Evolutionary conservation across 805 yeast genomes (phyloP).

Genomic region (Wickerhamiella spandovensis): DNA sequence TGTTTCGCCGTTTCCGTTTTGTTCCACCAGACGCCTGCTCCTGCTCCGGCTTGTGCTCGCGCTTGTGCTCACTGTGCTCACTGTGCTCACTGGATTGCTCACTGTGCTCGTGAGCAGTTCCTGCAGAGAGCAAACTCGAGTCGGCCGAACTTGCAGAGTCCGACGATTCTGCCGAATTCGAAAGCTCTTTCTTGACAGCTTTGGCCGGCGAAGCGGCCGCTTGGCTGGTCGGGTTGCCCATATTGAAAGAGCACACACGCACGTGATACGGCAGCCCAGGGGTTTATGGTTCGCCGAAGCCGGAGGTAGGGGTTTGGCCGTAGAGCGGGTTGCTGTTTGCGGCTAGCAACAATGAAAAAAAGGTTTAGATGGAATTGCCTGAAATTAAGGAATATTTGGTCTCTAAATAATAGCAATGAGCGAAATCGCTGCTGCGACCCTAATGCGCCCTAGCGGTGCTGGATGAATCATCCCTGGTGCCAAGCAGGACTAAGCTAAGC

Average conservation of each 20-base stretch:
- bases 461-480: too few relatives aligned
- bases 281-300: background rate
- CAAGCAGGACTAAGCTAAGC: too few relatives aligned
- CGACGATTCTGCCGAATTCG: background rate
- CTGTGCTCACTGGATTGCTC: background rate
- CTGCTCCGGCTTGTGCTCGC: too few relatives aligned
- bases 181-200: background rate
- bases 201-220: background rate
- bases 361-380: too few relatives aligned
- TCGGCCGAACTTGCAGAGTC: background rate
- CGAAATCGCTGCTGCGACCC: too few relatives aligned
- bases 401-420: too few relatives aligned
- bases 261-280: background rate
- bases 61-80: too few relatives aligned
- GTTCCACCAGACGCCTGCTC: background rate
- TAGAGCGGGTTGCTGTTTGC: too few relatives aligned
- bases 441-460: too few relatives aligned
- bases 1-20: slow-evolving; percentile 1
- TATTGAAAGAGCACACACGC: background rate
- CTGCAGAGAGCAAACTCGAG: background rate
- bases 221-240: background rate
- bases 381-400: too few relatives aligned
- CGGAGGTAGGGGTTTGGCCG: background rate
- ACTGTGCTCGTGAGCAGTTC: too few relatives aligned
- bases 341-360: too few relatives aligned